Evolutionary conservation across 352 stramenopile species (phyloP).

Genomic region (Phytophthora niederhauseri): DNA sequence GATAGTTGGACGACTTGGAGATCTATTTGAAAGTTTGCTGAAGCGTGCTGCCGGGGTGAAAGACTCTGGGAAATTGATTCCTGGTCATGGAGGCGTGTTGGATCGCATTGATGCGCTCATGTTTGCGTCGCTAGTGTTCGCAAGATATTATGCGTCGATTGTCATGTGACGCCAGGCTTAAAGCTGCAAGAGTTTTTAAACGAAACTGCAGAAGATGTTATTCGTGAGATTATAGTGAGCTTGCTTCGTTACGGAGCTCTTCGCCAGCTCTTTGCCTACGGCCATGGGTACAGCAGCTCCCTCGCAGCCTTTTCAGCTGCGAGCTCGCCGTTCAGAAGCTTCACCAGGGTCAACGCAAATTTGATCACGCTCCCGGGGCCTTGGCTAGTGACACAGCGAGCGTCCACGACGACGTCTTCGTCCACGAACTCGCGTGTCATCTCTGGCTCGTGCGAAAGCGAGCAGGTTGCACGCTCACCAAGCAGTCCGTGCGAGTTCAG

Average conservation of each 20-base stretch:
- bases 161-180: constrained; percentile 41
- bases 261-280: constrained; percentile 9
- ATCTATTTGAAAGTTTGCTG: constrained; percentile 96
- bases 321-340: constrained; percentile 54
- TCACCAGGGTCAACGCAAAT: constrained; percentile 60
- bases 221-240: not conserved
- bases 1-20: constrained; percentile 93
- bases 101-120: constrained; percentile 97
- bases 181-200: not conserved
- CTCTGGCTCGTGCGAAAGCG: constrained; percentile 41
- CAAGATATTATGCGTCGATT: constrained; percentile 61
- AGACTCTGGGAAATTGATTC: constrained; percentile 96
- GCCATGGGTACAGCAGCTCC: constrained; percentile 46
- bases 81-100: constrained; percentile 95
- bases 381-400: constrained; percentile 64
- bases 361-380: constrained; percentile 53
- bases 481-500: constrained; percentile 54
- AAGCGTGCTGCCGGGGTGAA: constrained; percentile 96
- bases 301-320: constrained; percentile 44
- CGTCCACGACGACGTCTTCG: constrained; percentile 65
- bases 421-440: constrained; percentile 56
- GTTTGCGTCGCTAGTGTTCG: constrained; percentile 82
- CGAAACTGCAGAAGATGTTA: not conserved
- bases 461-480: constrained; percentile 53
- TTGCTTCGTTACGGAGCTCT: not conserved